phyloP scores from a whole-genome alignment of 2,329 filamentous ascomycete species.

The Aspergillus arachidicola region DNA sequence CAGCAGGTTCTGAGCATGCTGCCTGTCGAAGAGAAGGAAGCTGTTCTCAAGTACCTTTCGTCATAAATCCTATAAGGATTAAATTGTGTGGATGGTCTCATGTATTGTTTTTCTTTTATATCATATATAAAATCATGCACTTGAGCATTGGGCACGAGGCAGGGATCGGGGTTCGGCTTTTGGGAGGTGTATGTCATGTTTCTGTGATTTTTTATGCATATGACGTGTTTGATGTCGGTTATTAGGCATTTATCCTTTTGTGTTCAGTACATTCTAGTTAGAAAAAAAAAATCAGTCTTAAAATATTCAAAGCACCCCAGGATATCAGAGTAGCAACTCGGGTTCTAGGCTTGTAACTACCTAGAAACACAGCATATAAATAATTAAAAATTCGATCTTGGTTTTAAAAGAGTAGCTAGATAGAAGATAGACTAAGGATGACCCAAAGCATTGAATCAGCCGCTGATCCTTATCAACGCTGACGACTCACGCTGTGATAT shows the following conservation, averaged over 20 bases:
- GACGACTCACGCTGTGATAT: neutral
- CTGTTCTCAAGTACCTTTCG: slow-evolving; percentile 64
- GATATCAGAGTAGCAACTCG: neutral
- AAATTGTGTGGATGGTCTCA: neutral
- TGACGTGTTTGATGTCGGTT: neutral
- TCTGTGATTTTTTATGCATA: slow-evolving; percentile 1
- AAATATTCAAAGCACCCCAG: neutral
- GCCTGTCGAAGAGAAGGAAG: slow-evolving; percentile 84
- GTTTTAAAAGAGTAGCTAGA: neutral
- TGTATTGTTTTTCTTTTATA: neutral
- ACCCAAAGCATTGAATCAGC: neutral
- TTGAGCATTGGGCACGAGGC: neutral
- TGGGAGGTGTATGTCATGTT: slow-evolving; percentile 10
- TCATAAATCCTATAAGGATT: slow-evolving; percentile 16
- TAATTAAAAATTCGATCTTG: too few species aligned
- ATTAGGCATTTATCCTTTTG: slow-evolving; percentile 1
- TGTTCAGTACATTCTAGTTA: neutral
- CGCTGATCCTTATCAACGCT: neutral
- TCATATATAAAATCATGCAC: neutral
- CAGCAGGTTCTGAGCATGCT: slow-evolving; percentile 83
- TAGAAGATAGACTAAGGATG: neutral
- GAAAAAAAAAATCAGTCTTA: neutral
- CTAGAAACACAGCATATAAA: neutral
- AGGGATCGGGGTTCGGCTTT: neutral
- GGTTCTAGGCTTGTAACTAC: neutral